Base-by-base conservation (phyloP, 345 rosid genomes). In the Gossypium sturtianum region DNA sequence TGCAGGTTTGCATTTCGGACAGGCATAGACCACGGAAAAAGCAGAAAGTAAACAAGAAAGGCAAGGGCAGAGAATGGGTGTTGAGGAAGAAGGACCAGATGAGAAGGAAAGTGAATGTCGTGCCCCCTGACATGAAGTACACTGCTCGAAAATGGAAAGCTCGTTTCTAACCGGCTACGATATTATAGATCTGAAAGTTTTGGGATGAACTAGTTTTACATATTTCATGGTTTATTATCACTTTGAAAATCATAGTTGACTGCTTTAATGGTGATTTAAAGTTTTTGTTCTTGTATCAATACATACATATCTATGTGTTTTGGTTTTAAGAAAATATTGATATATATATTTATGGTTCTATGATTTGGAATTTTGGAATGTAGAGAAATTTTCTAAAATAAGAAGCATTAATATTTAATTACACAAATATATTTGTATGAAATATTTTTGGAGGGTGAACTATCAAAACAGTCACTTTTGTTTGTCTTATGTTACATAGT, bases 61-160 rank as follows among this genome's bases (percentile, higher is more conserved):
- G 88, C 13, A 93, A 90, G 79, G 88, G 90, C 44, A 87, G 86
- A 77, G 90, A 85, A 53, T 93, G 99, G 97, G 78, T 93, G 2
- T 44, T 95, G 81, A 91, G 60, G 83, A 95, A 93, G 89, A 95
- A 93, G 79, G 92, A 91, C 38, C 97, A 95, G 72, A 84, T 87
- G 88, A 85, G 98, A 81, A 85, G 82, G 48, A 95, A 93, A 76
- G 99, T 98, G 70, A 85, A 85, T 74, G 76, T 2, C 23, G 97
- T 95, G 72, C 98, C 96, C 72, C 83, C 75, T 0, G 96, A 95
- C 77, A 82, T 97, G 16, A 95, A 83, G 75, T 93, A 87, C 85
- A 95, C 97, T 1, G 96, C 84, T 38, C 79, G 96, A 75, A 93
- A 95, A 82, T 86, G 96, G 62, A 95, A 93, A 83, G 65, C 91